phyloP scores from a whole-genome alignment of 2,329 filamentous ascomycete species.

The Neopestalotiopsis clavispora region DNA sequence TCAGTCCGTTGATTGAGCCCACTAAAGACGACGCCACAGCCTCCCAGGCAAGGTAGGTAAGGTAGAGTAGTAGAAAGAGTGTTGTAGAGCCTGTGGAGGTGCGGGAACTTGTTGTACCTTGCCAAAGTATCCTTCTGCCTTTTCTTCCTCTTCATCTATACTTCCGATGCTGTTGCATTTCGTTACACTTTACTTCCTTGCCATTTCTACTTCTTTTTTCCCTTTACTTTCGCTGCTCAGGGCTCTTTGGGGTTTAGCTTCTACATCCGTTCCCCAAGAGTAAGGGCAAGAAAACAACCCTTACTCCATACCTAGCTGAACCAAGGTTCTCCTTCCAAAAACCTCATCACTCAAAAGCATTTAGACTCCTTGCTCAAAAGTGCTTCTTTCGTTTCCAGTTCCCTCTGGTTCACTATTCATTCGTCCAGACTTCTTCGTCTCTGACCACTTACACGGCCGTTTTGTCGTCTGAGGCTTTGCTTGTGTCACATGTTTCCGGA shows the following conservation, averaged over 20 bases:
- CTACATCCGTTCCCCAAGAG: slow-evolving; percentile 29
- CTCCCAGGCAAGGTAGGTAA: slow-evolving; percentile 23
- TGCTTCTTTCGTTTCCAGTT: slow-evolving; percentile 28
- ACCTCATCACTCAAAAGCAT: slow-evolving; percentile 37
- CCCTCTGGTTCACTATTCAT: slow-evolving; percentile 24
- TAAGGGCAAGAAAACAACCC: slow-evolving; percentile 29
- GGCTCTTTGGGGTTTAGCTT: slow-evolving; percentile 44
- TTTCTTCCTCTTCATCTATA: slow-evolving; percentile 21
- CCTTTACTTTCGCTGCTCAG: slow-evolving; percentile 41
- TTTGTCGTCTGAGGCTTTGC: slow-evolving; percentile 31
- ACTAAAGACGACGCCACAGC: slow-evolving; percentile 30
- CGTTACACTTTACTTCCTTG: slow-evolving; percentile 5
- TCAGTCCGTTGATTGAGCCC: slow-evolving; percentile 25
- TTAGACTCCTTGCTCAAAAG: slow-evolving; percentile 32
- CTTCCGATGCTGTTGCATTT: slow-evolving; percentile 18
- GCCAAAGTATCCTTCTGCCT: slow-evolving; percentile 10
- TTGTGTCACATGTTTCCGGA: slow-evolving; percentile 32
- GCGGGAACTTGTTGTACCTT: slow-evolving; percentile 24
- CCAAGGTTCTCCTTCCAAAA: slow-evolving; percentile 31
- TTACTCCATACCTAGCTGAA: slow-evolving; percentile 38
- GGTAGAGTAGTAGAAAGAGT: too few species aligned
- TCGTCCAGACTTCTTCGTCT: slow-evolving; percentile 11
- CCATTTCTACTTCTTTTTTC: slow-evolving; percentile 28
- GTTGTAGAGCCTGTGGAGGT: slow-evolving; percentile 30
- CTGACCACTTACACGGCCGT: slow-evolving; percentile 22